Evolutionary conservation across 495 filamentous ascomycete genomes (phyloP).

Genomic region (Annulohypoxylon bovei): DNA sequence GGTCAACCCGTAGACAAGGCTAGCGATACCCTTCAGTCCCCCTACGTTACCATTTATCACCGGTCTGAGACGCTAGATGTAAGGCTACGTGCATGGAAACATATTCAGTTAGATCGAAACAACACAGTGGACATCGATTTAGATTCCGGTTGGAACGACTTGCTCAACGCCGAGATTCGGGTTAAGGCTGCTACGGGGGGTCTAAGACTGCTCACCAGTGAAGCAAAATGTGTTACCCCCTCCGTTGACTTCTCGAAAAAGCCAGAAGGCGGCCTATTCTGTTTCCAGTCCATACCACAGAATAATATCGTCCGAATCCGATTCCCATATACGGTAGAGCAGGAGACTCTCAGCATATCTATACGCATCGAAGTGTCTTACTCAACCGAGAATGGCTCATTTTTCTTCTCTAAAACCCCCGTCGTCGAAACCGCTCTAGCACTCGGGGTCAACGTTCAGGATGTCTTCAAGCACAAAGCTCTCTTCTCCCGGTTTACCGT

Average conservation of each 20-base stretch:
- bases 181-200: constrained; percentile 87
- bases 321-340: constrained; percentile 88
- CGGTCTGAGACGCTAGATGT: constrained; percentile 59
- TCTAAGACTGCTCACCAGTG: constrained; percentile 79
- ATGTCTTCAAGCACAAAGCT: constrained; percentile 85
- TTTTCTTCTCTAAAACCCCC: constrained; percentile 71
- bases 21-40: constrained; percentile 52
- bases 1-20: constrained; percentile 55
- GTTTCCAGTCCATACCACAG: constrained; percentile 64
- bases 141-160: constrained; percentile 78
- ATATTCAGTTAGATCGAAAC: constrained; percentile 79
- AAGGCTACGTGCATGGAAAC: constrained; percentile 57
- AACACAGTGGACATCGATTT: constrained; percentile 79
- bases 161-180: constrained; percentile 73
- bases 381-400: constrained; percentile 75
- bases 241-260: constrained; percentile 64
- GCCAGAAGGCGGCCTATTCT: constrained; percentile 72
- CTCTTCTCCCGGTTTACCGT: constrained; percentile 92
- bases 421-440: constrained; percentile 76
- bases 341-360: constrained; percentile 74
- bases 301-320: constrained; percentile 64
- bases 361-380: constrained; percentile 83
- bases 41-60: constrained; percentile 59
- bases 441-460: constrained; percentile 95
- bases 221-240: constrained; percentile 68